Evolutionary conservation across 305 asterid species (phyloP).

Genomic region (Lippia alba): DNA sequence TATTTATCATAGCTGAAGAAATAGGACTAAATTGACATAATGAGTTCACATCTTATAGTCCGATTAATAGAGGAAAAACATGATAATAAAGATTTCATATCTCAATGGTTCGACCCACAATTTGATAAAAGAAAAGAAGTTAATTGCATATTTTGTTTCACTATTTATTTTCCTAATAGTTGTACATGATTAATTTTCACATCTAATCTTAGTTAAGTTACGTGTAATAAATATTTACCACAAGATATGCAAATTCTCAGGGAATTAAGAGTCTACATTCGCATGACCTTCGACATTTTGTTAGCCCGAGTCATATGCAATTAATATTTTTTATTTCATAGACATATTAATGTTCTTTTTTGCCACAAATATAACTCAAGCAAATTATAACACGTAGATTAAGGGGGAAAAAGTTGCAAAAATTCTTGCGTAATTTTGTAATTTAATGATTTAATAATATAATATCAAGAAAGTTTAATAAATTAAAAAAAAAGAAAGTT

Average conservation of each 20-base stretch:
- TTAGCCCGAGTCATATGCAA: slow-evolving; percentile 29
- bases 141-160: too few relatives aligned
- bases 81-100: too few relatives aligned
- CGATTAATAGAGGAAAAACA: too few relatives aligned
- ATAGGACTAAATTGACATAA: too few relatives aligned
- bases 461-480: background rate
- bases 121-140: too few relatives aligned
- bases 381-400: background rate
- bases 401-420: background rate
- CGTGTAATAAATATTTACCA: slow-evolving; percentile 24
- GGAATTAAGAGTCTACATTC: slow-evolving; percentile 12
- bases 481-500: background rate
- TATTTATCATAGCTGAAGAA: too few relatives aligned
- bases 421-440: background rate
- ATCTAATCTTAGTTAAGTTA: background rate
- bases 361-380: background rate
- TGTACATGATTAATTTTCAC: too few relatives aligned
- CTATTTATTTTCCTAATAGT: too few relatives aligned
- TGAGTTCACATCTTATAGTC: too few relatives aligned
- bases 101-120: too few relatives aligned
- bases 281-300: slow-evolving; percentile 53
- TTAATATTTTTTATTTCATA: background rate
- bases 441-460: background rate
- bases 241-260: slow-evolving; percentile 22
- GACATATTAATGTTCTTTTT: too few relatives aligned